Percentiles rank a stretch among this genome's conserved stretches.
These are phyloP conservation scores for Chlamydomonas sp. DNA, from an alignment of 139 green algal genomes.

Conservation along the genomic window DNA sequence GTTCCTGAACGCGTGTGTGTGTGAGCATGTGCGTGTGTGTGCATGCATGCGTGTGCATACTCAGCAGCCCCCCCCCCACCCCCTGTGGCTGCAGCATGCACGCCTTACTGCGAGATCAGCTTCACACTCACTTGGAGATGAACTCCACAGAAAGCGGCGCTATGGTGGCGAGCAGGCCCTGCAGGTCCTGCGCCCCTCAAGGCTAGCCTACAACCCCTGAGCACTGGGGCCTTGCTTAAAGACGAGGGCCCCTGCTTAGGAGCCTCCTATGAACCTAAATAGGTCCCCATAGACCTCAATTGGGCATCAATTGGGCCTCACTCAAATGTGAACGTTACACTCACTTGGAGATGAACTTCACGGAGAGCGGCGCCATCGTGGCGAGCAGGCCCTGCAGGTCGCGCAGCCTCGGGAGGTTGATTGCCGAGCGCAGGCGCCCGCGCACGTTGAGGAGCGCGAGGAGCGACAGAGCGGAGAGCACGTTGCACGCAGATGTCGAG, in stretches of 20 bases:
- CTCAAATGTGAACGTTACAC: not conserved
- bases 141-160: slow-evolving; percentile 5
- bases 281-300: not conserved
- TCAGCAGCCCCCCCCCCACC: no score
- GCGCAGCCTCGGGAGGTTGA: not conserved
- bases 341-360: slow-evolving; percentile 7
- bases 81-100: not conserved
- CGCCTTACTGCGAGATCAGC: not conserved
- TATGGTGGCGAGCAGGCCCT: not conserved
- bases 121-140: slow-evolving; percentile 3
- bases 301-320: not conserved
- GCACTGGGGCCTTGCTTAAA: no score
- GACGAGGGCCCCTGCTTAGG: no score
- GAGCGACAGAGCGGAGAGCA: not conserved
- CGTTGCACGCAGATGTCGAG: not conserved
- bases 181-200: not conserved
- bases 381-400: not conserved
- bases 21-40: no score
- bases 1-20: slow-evolving; percentile 11
- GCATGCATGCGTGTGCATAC: no score
- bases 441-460: not conserved
- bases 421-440: not conserved
- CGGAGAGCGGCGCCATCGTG: slow-evolving; percentile 10
- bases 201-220: no score
- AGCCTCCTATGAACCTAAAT: no score